These are phyloP conservation scores for Pythium brassicae DNA, from an alignment of 352 stramenopile species.

Conservation along the genomic window DNA sequence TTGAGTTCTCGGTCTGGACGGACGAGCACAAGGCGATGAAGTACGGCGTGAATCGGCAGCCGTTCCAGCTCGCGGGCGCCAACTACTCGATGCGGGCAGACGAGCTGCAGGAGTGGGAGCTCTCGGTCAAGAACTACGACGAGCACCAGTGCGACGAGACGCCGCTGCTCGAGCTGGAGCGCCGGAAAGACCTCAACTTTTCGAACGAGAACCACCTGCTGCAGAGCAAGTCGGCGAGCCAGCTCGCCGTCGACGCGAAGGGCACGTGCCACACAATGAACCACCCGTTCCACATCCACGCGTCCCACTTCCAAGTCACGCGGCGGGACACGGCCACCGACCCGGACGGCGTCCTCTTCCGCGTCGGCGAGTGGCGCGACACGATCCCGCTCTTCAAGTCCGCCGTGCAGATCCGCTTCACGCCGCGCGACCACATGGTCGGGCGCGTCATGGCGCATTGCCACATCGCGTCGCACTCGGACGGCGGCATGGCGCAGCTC, in stretches of 20 bases:
- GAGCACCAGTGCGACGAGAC: constrained; percentile 30
- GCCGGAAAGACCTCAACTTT: constrained; percentile 26
- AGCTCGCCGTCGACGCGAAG: constrained; percentile 11
- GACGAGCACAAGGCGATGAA: constrained; percentile 26
- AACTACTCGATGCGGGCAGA: constrained; percentile 72
- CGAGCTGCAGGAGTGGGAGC: constrained; percentile 64
- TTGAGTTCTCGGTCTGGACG: constrained; percentile 77
- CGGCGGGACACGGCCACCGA: constrained; percentile 35
- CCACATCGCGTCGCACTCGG: constrained; percentile 68
- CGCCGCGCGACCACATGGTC: constrained; percentile 54
- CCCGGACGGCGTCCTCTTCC: constrained; percentile 51
- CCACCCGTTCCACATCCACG: constrained; percentile 79
- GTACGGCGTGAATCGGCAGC: constrained; percentile 67
- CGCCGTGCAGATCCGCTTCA: constrained; percentile 66
- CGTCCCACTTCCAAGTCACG: constrained; percentile 68
- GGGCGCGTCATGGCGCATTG: constrained; percentile 68
- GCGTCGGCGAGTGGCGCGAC: constrained; percentile 69
- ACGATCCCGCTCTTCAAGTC: constrained; percentile 68
- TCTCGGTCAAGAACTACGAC: constrained; percentile 56
- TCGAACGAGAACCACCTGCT: constrained; percentile 22
- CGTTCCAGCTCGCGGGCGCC: constrained; percentile 31
- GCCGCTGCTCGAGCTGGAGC: constrained; percentile 7
- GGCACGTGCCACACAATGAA: constrained; percentile 63
- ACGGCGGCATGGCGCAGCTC: constrained; percentile 76
- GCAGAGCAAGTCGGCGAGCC: constrained; percentile 4